These are phyloP conservation scores for Haematococcus lacustris DNA, from an alignment of 139 green algal genomes.

Conservation along the genomic window DNA sequence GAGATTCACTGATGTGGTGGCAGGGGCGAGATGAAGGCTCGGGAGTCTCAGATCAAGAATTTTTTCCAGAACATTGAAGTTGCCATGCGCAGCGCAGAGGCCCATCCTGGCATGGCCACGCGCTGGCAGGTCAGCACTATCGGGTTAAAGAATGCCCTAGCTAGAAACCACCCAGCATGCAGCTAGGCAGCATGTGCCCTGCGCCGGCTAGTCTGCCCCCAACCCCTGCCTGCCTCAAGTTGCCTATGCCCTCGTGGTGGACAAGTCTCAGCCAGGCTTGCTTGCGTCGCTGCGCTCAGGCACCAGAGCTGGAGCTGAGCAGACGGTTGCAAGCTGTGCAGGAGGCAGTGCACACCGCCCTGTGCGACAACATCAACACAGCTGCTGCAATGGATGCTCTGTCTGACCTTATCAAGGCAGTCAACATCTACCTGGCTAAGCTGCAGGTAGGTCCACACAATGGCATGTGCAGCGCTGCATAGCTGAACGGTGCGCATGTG, in stretches of 20 bases:
- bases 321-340: slow-evolving; percentile 20
- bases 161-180: too few species aligned
- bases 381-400: slow-evolving; percentile 69
- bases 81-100: slow-evolving; percentile 57
- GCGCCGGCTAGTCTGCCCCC: too few species aligned
- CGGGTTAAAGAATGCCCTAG: too few species aligned
- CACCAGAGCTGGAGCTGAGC: slow-evolving; percentile 56
- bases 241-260: too few species aligned
- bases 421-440: slow-evolving; percentile 79
- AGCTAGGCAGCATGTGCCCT: too few species aligned
- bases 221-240: too few species aligned
- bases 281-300: slow-evolving; percentile 15
- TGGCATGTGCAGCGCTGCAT: too few species aligned
- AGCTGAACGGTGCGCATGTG: too few species aligned
- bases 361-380: slow-evolving; percentile 95
- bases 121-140: too few species aligned
- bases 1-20: too few species aligned
- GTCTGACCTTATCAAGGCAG: slow-evolving; percentile 64
- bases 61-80: slow-evolving; percentile 93
- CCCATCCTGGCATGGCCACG: too few species aligned
- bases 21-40: slow-evolving; percentile 62
- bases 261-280: slow-evolving; percentile 6
- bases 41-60: slow-evolving; percentile 75
- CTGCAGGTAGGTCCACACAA: too few species aligned
- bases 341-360: slow-evolving; percentile 52